Base-by-base conservation (phyloP, 2,329 filamentous ascomycete genomes). In the Didymella glomerata region DNA sequence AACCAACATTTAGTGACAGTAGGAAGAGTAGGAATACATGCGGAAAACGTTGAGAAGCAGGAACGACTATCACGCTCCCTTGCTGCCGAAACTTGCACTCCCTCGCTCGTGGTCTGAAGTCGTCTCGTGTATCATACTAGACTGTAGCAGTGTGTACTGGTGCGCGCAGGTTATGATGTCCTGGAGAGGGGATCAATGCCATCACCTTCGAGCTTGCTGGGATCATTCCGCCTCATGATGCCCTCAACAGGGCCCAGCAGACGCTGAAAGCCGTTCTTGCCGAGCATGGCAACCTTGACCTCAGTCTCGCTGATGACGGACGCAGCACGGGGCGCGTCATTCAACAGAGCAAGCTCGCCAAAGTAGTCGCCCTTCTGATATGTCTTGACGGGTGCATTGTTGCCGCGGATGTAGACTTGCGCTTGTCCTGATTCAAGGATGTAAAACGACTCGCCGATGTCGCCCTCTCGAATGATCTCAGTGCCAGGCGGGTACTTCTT, bases 351-450 rank as follows among this genome's bases (percentile, higher is more conserved):
- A 61, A 99, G 83, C 80, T 99, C 95, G 62, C 95, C 95, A 79
- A 99, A 99, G 82, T 95, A 99, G 73, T 97, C 95, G 28, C 95
- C 95, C 79, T 96, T 95, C 64, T 83, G 85, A 78, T 98, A 98
- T 53, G 87, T 83, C 73, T 92, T 92, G 64, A 98, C 89, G 2
- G 89, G 84, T 59, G 86, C 82, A 22, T 88, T 83, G 18, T 84
- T 81, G 38, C 89, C 91, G n/a, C 86, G 83, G 80, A 94, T 97
- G 83, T 87, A 92, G 1, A 92, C 94, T 68, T 93, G 90, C 9
- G 93, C 94, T 74, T 94, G 89, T 40, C 95, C 95, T 28, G 85
- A 86, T 78, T 97, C 95, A 47, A 98, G 83, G 44, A 98, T 87
- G 79, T 91, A 99, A 79, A 99, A 98, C 1, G 91, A 89, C 73